Evolutionary conservation across 164 flowering plant species (phyloP).

Genomic region (Magnolia officinalis): DNA sequence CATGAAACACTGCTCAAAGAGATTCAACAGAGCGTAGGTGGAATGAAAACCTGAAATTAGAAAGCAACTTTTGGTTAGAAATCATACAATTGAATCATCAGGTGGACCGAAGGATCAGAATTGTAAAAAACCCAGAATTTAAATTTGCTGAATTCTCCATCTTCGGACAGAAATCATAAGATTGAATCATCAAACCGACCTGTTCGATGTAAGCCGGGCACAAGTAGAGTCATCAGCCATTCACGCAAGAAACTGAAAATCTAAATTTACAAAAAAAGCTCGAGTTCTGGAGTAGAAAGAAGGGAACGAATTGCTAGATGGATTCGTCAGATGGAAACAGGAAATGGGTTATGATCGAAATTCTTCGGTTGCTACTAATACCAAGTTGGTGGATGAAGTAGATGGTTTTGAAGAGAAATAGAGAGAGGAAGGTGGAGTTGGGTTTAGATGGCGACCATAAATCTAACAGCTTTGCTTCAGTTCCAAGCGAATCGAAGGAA

Average conservation of each 20-base stretch:
- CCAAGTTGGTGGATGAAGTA: not conserved
- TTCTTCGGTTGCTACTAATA: not conserved
- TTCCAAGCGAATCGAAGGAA: conserved; percentile 44
- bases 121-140: not conserved
- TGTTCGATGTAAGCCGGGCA: not conserved
- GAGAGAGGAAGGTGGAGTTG: conserved; percentile 43
- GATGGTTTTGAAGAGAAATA: conserved; percentile 9
- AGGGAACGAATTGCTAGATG: not conserved
- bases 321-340: not conserved
- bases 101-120: not conserved
- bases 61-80: not conserved
- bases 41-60: too few species aligned
- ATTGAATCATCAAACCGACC: not conserved
- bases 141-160: too few species aligned
- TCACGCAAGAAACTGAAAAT: not conserved
- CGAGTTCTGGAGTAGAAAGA: not conserved
- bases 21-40: not conserved
- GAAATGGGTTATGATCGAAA: not conserved
- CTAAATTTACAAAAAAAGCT: not conserved
- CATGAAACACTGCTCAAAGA: not conserved
- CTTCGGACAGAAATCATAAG: not conserved
- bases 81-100: not conserved
- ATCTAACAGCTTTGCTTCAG: conserved; percentile 66
- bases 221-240: not conserved
- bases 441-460: conserved; percentile 81